These are phyloP conservation scores for Anthostomella pinea DNA, from an alignment of 2,329 filamentous ascomycete species.

Conservation along the genomic window DNA sequence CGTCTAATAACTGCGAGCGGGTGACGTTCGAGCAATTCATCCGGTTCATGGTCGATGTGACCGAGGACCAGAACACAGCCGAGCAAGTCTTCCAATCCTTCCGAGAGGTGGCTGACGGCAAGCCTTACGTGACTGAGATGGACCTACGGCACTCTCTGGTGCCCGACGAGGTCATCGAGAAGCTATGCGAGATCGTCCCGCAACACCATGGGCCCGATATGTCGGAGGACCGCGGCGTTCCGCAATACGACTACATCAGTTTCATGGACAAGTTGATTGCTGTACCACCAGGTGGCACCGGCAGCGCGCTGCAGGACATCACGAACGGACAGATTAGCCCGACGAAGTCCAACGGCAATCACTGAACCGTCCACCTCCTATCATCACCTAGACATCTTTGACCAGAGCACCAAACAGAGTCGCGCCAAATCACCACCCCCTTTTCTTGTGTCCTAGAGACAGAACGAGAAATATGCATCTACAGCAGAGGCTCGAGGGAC, in stretches of 20 bases:
- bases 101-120: slow-evolving; percentile 94
- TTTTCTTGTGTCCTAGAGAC: no score
- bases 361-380: slow-evolving; percentile 10
- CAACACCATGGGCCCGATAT: slow-evolving; percentile 79
- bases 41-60: slow-evolving; percentile 98
- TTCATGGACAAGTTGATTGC: slow-evolving; percentile 89
- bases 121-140: slow-evolving; percentile 97
- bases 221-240: slow-evolving; percentile 76
- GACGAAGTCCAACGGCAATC: slow-evolving; percentile 23
- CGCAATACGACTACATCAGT: slow-evolving; percentile 92
- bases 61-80: slow-evolving; percentile 96
- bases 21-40: slow-evolving; percentile 99
- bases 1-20: slow-evolving; percentile 72
- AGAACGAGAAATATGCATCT: no score
- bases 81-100: slow-evolving; percentile 99
- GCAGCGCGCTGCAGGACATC: slow-evolving; percentile 29
- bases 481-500: no score
- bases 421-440: no score
- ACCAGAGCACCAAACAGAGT: no score
- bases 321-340: slow-evolving; percentile 31
- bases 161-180: slow-evolving; percentile 94
- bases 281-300: slow-evolving; percentile 5
- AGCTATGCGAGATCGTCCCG: slow-evolving; percentile 85
- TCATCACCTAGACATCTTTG: no score
- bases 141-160: slow-evolving; percentile 93